Percentiles rank a stretch among this genome's conserved stretches.
Conservation (phyloP, 164 flowering plant genomes). For the Aristolochia californica region DNA sequence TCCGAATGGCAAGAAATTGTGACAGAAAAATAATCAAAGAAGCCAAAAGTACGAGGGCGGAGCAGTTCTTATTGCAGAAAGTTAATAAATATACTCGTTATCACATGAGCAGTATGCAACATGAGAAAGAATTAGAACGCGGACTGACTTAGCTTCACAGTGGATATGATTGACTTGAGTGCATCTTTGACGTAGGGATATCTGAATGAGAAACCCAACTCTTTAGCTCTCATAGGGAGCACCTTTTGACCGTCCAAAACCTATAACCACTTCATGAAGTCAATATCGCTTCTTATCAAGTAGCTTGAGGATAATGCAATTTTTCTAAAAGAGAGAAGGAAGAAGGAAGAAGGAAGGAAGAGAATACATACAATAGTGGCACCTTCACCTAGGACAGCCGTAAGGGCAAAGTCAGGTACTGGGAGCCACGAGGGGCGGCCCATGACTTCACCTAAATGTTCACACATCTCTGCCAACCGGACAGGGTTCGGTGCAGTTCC, state of each 20-base stretch:
- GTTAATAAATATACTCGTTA: not conserved
- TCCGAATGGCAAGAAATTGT: too few species aligned
- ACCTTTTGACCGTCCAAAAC: constrained; percentile 91
- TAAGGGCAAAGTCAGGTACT: constrained; percentile 91
- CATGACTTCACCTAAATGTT: constrained; percentile 63
- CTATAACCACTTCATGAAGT: constrained; percentile 23
- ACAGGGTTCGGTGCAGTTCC: constrained; percentile 98
- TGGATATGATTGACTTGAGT: constrained; percentile 50
- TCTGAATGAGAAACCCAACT: constrained; percentile 73
- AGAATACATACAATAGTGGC: constrained; percentile 58
- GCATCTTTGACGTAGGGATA: constrained; percentile 75
- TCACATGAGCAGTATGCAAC: too few species aligned
- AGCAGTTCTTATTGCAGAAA: not conserved
- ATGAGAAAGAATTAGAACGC: constrained; percentile 1
- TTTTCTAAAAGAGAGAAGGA: too few species aligned
- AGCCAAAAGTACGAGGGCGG: not conserved
- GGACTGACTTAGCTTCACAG: constrained; percentile 7
- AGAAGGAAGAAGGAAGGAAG: not conserved
- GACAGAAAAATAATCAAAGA: too few species aligned
- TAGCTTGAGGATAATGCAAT: not conserved
- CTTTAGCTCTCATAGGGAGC: constrained; percentile 67
- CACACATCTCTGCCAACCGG: constrained; percentile 70
- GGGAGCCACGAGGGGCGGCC: constrained; percentile 98
- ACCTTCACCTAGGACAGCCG: constrained; percentile 94
- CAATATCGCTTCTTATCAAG: not conserved